phyloP scores from a whole-genome alignment of 2,329 filamentous ascomycete species.

The Phialemonium atrogriseum region DNA sequence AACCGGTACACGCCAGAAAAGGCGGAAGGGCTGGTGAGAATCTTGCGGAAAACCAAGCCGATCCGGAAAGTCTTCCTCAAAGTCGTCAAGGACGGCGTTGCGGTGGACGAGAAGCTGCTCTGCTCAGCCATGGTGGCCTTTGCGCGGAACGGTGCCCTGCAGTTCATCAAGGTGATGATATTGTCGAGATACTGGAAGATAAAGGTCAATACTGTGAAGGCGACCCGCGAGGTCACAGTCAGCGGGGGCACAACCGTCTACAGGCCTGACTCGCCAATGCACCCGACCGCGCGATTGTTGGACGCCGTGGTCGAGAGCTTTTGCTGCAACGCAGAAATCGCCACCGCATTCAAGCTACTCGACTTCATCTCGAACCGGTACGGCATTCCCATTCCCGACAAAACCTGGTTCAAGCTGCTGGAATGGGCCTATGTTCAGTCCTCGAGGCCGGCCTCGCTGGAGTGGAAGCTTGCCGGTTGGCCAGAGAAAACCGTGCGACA shows the following conservation, averaged over 20 bases:
- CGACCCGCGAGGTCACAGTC: slow-evolving; percentile 14
- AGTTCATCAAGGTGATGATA: slow-evolving; percentile 21
- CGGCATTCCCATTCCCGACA: slow-evolving; percentile 43
- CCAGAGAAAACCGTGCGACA: slow-evolving; percentile 24
- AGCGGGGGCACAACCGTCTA: slow-evolving; percentile 28
- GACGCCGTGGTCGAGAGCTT: slow-evolving; percentile 60
- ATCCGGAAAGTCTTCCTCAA: slow-evolving; percentile 20
- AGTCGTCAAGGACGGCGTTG: slow-evolving; percentile 16
- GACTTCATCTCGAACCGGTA: slow-evolving; percentile 55
- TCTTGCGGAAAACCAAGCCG: slow-evolving; percentile 17
- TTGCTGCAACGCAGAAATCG: slow-evolving; percentile 56
- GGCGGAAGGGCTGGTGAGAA: slow-evolving; percentile 20
- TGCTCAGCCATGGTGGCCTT: slow-evolving; percentile 34
- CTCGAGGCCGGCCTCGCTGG: slow-evolving; percentile 25
- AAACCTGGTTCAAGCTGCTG: slow-evolving; percentile 59
- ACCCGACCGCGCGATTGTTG: slow-evolving; percentile 52
- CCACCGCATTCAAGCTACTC: slow-evolving; percentile 49
- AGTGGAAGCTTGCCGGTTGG: slow-evolving; percentile 26
- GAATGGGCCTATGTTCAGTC: slow-evolving; percentile 56
- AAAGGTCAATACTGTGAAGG: slow-evolving; percentile 4
- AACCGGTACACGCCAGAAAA: slow-evolving; percentile 15
- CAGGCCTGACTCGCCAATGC: slow-evolving; percentile 40
- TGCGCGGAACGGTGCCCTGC: slow-evolving; percentile 26
- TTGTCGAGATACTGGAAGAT: slow-evolving; percentile 21
- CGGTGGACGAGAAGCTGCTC: slow-evolving; percentile 28